Conservation (phyloP, 176 grass and related monocot genomes). For the Saccharum officinarum region DNA sequence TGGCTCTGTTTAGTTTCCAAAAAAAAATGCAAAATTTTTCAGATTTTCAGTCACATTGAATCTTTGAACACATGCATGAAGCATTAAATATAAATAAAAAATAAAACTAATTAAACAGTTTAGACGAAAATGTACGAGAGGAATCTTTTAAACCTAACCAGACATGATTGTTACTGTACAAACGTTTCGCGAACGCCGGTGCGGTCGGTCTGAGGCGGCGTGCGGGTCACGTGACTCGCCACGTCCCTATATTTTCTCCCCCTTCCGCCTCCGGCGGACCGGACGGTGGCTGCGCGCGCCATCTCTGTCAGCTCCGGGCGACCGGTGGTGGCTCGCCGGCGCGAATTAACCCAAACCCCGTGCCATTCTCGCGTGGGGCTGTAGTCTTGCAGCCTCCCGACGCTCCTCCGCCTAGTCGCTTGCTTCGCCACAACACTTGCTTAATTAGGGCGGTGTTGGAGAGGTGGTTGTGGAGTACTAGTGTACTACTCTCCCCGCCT, state of each 20-base stretch:
- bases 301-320: neutral
- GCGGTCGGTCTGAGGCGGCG: no score
- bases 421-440: conserved; percentile 1
- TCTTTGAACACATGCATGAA: no score
- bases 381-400: neutral
- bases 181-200: no score
- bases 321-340: neutral
- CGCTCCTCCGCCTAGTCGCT: neutral
- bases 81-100: no score
- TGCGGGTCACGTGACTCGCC: no score
- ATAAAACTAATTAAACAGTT: no score
- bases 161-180: no score
- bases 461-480: neutral
- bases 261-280: conserved; percentile 21
- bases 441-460: conserved; percentile 6
- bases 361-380: neutral
- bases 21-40: no score
- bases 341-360: neutral
- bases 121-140: no score
- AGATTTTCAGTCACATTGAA: no score
- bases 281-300: conserved; percentile 27
- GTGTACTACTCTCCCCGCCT: neutral
- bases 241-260: conserved; percentile 25
- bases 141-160: no score
- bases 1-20: no score